Base-by-base conservation (phyloP, 2,329 filamentous ascomycete species). In the Botrytis elliptica region DNA sequence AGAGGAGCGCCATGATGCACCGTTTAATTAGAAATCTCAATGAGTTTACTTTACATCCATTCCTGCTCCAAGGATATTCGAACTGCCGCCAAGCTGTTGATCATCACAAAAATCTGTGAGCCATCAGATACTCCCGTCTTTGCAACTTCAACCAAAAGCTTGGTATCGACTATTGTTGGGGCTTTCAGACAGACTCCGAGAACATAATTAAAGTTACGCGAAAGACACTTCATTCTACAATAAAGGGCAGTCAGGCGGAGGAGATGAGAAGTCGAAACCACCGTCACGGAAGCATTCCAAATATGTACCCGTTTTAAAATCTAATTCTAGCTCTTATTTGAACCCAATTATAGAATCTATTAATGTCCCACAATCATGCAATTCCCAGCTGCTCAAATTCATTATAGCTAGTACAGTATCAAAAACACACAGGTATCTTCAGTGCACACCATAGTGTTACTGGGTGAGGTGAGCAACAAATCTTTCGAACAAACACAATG, bases 1-100 rank as follows among this genome's bases (percentile, higher is more conserved):
- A 82, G 85, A 75, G 85, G 84, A 6, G 55, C 68, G 25, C 20
- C 68, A 16, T 70, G 40, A 70, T 46, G 6, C 16, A 25, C 10
- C n/a, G n/a, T 7, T 69, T 38, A 38, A 25, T 25, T 6, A 57
- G 44, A 0, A 57, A 55, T 44, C 25, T 42, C 25, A 33, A 57
- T 42, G 25, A 42, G 25, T 57, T 57, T 57, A 69, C 20, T 25
- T 1, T 57, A 42, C 25, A 57, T 57, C 29, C 10, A 25, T 33
- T n/a, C 40, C 16, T 42, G 1, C 29, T 33, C 12, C 16, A 6
- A 49, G 36, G 18, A 57, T 68, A 42, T 38, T 6, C 14, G 12
- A 67, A 9, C 25, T 55, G 7, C 46, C n/a, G 46, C 33, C 16
- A 55, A 40, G 46, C 49, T n/a, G 9, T 55, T 3, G 25, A 42